phyloP scores from a whole-genome alignment of 1,284 basidiomycete genomes.

The Apiotrichum akiyoshidainum region DNA sequence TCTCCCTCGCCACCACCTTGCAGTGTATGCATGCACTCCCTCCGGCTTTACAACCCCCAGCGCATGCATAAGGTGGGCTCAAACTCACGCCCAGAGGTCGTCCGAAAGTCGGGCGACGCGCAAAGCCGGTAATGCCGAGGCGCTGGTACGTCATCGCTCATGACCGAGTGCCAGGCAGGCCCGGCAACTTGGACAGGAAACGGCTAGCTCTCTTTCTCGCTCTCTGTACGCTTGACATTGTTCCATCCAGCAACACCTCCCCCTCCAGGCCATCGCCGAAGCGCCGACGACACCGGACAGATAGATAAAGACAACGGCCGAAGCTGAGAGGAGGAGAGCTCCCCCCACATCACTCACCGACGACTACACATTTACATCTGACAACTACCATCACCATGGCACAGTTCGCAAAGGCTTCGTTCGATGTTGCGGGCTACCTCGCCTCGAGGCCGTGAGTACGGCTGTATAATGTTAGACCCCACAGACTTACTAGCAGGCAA shows the following conservation, averaged over 20 bases:
- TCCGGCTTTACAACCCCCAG: too few relatives aligned
- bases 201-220: background rate
- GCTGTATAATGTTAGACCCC: background rate
- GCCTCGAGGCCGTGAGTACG: slow-evolving; percentile 34
- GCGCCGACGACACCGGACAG: too few relatives aligned
- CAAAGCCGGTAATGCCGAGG: background rate
- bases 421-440: slow-evolving; percentile 38
- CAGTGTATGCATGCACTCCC: too few relatives aligned
- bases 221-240: background rate
- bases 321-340: too few relatives aligned
- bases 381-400: slow-evolving; percentile 17
- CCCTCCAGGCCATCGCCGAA: too few relatives aligned
- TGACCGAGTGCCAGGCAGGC: background rate
- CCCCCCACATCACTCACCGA: background rate
- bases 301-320: too few relatives aligned
- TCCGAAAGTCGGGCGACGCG: background rate
- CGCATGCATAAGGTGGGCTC: too few relatives aligned
- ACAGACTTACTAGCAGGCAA: slow-evolving; percentile 14
- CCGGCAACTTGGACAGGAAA: background rate
- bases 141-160: background rate
- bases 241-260: background rate
- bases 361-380: background rate
- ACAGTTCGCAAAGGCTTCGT: slow-evolving; percentile 33
- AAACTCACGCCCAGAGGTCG: background rate
- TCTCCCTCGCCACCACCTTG: too few relatives aligned